These are phyloP conservation scores for Hawksworthiomyces lignivorus DNA, from an alignment of 2,329 filamentous ascomycete genomes.

Conservation along the genomic window DNA sequence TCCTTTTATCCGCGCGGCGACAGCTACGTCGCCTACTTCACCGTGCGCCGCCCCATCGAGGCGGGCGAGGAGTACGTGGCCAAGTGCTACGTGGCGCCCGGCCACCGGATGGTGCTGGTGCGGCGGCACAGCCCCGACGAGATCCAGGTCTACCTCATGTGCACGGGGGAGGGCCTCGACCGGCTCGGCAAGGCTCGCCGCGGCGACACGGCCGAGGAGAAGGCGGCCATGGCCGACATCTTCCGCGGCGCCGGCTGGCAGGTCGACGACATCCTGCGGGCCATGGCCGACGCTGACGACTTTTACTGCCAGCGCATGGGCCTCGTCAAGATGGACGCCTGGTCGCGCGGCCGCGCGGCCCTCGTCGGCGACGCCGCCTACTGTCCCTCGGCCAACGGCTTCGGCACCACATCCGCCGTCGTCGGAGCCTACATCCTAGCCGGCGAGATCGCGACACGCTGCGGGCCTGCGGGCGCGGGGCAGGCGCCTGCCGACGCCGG, in stretches of 20 bases:
- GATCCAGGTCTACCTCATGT: constrained; percentile 30
- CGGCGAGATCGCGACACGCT: constrained; percentile 33
- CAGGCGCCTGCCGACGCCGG: too few species aligned
- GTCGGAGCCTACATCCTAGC: constrained; percentile 49
- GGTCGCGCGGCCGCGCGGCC: constrained; percentile 32
- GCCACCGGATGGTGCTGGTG: constrained; percentile 24
- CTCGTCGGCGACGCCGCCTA: too few species aligned
- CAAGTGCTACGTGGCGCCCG: constrained; percentile 17
- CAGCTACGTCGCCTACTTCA: constrained; percentile 26
- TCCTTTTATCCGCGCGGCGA: constrained; percentile 13
- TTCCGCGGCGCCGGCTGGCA: constrained; percentile 33
- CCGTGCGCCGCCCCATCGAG: constrained; percentile 17
- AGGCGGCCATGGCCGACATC: constrained; percentile 28
- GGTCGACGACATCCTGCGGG: constrained; percentile 24
- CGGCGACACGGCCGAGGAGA: constrained; percentile 29
- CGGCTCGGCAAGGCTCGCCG: constrained; percentile 16
- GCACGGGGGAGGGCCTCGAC: constrained; percentile 19
- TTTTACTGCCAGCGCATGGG: constrained; percentile 39
- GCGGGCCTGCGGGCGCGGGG: not conserved
- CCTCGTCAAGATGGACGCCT: constrained; percentile 36
- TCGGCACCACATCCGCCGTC: constrained; percentile 42
- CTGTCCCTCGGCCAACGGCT: too few species aligned
- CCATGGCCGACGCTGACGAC: constrained; percentile 32
- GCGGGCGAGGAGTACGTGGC: constrained; percentile 14
- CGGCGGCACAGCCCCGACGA: constrained; percentile 16